Conservation (phyloP, 257 asterid genomes). For the Solanum raphanifolium region DNA sequence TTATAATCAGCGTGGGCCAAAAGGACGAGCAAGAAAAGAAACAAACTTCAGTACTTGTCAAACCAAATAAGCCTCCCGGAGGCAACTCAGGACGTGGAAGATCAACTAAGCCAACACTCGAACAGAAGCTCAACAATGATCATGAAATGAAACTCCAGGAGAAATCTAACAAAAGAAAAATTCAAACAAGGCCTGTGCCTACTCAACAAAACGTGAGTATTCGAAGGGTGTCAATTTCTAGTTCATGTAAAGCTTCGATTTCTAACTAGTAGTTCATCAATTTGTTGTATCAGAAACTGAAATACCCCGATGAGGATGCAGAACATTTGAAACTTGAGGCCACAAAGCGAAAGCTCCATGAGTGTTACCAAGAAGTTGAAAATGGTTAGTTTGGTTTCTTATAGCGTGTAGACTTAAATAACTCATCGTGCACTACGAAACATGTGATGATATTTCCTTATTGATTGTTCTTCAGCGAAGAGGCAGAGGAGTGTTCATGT, state of each 20-base stretch:
- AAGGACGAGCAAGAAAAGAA: constrained; percentile 38
- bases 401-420: background rate
- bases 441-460: background rate
- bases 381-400: constrained; percentile 38
- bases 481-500: constrained; percentile 61
- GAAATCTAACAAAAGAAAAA: constrained; percentile 16
- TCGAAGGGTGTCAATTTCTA: background rate
- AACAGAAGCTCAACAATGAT: constrained; percentile 17
- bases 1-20: constrained; percentile 56
- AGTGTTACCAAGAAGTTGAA: constrained; percentile 74
- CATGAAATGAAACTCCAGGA: constrained; percentile 25
- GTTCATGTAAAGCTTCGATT: background rate
- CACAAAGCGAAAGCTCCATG: constrained; percentile 82
- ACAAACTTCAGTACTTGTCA: constrained; percentile 6
- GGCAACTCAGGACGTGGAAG: constrained; percentile 31
- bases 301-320: constrained; percentile 26
- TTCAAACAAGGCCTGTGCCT: constrained; percentile 33
- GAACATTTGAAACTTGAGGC: constrained; percentile 44
- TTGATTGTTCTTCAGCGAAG: constrained; percentile 39
- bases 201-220: constrained; percentile 43
- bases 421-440: background rate
- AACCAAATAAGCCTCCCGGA: constrained; percentile 27
- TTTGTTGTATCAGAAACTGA: constrained; percentile 20
- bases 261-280: background rate
- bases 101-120: constrained; percentile 26